Evolutionary conservation across 2,329 filamentous ascomycete species (phyloP).

Genomic region (Epichloe hybrida): DNA sequence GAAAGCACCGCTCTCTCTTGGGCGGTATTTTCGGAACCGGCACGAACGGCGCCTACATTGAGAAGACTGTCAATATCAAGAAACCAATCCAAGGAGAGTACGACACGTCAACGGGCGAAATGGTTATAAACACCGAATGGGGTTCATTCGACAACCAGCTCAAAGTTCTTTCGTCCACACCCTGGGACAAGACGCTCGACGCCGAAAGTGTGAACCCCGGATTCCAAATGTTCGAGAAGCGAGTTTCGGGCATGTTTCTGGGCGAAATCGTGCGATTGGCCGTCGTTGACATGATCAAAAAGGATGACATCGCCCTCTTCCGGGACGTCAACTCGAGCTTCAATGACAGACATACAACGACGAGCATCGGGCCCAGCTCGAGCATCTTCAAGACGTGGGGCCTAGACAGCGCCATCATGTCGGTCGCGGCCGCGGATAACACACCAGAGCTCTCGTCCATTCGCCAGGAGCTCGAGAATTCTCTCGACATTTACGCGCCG

Average conservation of each 20-base stretch:
- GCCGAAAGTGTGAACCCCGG: slow-evolving; percentile 75
- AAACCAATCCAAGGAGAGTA: slow-evolving; percentile 61
- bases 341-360: slow-evolving; percentile 59
- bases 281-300: slow-evolving; percentile 57
- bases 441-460: slow-evolving; percentile 58
- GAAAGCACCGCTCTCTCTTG: slow-evolving; percentile 74
- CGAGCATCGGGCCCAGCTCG: slow-evolving; percentile 50
- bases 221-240: slow-evolving; percentile 98
- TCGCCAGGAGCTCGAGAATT: slow-evolving; percentile 63
- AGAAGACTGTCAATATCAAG: slow-evolving; percentile 74
- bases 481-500: slow-evolving; percentile 62
- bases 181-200: slow-evolving; percentile 72
- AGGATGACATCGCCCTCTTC: slow-evolving; percentile 58
- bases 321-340: slow-evolving; percentile 57
- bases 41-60: slow-evolving; percentile 93
- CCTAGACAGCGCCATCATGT: slow-evolving; percentile 82
- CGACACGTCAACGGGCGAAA: slow-evolving; percentile 71
- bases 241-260: slow-evolving; percentile 94
- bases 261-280: slow-evolving; percentile 81
- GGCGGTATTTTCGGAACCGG: slow-evolving; percentile 96
- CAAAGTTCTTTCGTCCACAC: slow-evolving; percentile 72
- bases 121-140: slow-evolving; percentile 99
- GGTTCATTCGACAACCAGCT: slow-evolving; percentile 94
- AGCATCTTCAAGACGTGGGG: slow-evolving; percentile 72
- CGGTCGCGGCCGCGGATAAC: slow-evolving; percentile 69